Evolutionary conservation across 805 yeast genomes (phyloP).

Genomic region (Ogataea henricii): DNA sequence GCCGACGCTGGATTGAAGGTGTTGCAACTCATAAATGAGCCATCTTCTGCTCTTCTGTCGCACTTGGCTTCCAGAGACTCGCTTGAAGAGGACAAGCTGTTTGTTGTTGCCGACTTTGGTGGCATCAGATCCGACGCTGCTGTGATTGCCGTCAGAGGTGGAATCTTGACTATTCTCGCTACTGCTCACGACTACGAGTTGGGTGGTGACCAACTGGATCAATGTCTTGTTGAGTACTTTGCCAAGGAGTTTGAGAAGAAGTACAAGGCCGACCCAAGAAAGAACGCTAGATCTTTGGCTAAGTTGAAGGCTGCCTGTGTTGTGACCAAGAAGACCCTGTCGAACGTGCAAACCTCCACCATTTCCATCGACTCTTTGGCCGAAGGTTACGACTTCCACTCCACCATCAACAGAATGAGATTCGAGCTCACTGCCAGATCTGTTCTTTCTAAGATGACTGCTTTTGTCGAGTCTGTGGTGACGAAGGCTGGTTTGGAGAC

Average conservation of each 20-base stretch:
- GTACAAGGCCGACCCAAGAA: constrained; percentile 75
- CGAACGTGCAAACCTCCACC: constrained; percentile 84
- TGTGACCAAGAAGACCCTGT: constrained; percentile 84
- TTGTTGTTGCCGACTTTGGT: constrained; percentile 95
- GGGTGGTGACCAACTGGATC: constrained; percentile 89
- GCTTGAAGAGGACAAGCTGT: constrained; percentile 64
- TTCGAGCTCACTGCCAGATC: constrained; percentile 84
- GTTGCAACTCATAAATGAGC: constrained; percentile 88
- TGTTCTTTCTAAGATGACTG: constrained; percentile 72
- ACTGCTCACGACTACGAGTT: constrained; percentile 79
- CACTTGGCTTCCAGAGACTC: constrained; percentile 59
- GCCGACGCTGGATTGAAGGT: constrained; percentile 74
- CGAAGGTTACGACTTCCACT: constrained; percentile 91
- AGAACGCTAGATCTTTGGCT: constrained; percentile 81
- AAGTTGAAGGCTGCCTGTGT: constrained; percentile 84
- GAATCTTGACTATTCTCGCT: constrained; percentile 84
- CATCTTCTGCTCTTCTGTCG: constrained; percentile 87
- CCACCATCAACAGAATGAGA: constrained; percentile 90
- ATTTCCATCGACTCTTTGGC: constrained; percentile 94
- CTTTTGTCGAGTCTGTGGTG: constrained; percentile 73
- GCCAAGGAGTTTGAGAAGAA: constrained; percentile 95
- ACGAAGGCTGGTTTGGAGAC: constrained; percentile 81
- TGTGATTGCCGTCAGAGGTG: constrained; percentile 89
- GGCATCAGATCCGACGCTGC: constrained; percentile 96
- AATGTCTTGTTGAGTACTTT: constrained; percentile 74